These are phyloP conservation scores for Psilocybe subaeruginosa DNA, from an alignment of 768 basidiomycete species.

Conservation along the genomic window DNA sequence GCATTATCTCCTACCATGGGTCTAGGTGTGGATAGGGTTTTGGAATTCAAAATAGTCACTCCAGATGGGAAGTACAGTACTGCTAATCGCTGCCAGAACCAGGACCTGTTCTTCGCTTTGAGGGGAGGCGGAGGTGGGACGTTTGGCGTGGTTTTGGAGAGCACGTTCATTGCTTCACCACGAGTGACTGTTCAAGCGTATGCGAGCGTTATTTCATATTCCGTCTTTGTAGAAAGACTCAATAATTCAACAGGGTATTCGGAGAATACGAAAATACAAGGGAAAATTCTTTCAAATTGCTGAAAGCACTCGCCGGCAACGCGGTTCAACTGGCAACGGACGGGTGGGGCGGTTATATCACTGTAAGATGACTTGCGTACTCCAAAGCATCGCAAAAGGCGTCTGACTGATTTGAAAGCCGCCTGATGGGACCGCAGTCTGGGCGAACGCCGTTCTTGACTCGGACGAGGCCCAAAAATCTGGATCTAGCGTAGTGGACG, in stretches of 20 bases:
- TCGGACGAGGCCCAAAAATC: conserved; percentile 16
- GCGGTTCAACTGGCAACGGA: conserved; percentile 20
- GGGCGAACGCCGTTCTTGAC: conserved; percentile 19
- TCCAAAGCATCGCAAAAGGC: too few relatives aligned
- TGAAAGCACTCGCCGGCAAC: conserved; percentile 17
- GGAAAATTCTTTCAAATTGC: conserved; percentile 15
- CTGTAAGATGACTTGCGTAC: conserved; percentile 5
- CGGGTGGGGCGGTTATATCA: conserved; percentile 26
- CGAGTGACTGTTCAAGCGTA: conserved; percentile 20
- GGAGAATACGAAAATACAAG: conserved; percentile 17
- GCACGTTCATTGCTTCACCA: conserved; percentile 16
- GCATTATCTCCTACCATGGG: conserved; percentile 19
- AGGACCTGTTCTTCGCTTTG: conserved; percentile 48
- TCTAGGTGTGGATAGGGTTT: conserved; percentile 21
- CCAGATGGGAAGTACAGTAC: conserved; percentile 43
- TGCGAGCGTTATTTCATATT: neutral
- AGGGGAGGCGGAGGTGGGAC: conserved; percentile 48
- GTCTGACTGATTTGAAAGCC: conserved; percentile 5
- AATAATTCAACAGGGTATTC: conserved; percentile 6
- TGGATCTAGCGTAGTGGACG: conserved; percentile 10
- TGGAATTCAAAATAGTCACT: conserved; percentile 38
- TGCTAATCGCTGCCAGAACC: conserved; percentile 44
- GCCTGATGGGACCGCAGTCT: conserved; percentile 13
- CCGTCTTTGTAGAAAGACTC: too few relatives aligned
- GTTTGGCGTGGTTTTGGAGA: conserved; percentile 39